Conservation (phyloP, 495 filamentous ascomycete species). For the Apiosordaria backusii region DNA sequence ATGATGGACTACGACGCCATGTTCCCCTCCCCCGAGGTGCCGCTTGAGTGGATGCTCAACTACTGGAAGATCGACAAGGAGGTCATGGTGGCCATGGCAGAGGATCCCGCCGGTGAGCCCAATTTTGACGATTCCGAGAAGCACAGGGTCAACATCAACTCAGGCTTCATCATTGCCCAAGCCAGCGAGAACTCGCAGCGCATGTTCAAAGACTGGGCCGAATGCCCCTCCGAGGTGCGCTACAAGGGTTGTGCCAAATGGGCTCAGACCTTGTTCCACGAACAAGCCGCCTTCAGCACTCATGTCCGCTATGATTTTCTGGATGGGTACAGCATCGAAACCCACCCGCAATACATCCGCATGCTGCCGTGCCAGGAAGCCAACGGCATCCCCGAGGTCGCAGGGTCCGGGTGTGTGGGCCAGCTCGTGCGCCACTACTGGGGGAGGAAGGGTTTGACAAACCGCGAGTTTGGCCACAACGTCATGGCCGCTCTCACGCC, state of each 20-base stretch:
- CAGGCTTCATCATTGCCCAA: slow-evolving; percentile 34
- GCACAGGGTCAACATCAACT: slow-evolving; percentile 26
- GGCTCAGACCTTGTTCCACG: slow-evolving; percentile 27
- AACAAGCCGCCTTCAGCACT: slow-evolving; percentile 33
- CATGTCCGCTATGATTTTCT: slow-evolving; percentile 30
- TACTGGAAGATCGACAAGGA: slow-evolving; percentile 47
- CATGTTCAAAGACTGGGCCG: slow-evolving; percentile 32
- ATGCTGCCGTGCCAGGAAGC: slow-evolving; percentile 29
- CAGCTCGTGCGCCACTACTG: slow-evolving; percentile 33
- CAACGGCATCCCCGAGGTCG: slow-evolving; percentile 27
- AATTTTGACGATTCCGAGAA: slow-evolving; percentile 20
- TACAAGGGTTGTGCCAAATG: slow-evolving; percentile 30
- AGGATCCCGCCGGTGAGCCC: slow-evolving; percentile 31
- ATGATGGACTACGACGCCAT: slow-evolving; percentile 52
- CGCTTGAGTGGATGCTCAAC: slow-evolving; percentile 54
- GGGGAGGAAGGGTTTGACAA: slow-evolving; percentile 23
- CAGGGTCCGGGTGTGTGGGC: slow-evolving; percentile 21
- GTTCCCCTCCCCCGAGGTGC: slow-evolving; percentile 46
- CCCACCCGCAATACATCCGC: slow-evolving; percentile 22
- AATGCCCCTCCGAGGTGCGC: slow-evolving; percentile 27
- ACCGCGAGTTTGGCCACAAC: slow-evolving; percentile 20
- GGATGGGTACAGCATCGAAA: slow-evolving; percentile 28
- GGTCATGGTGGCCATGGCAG: slow-evolving; percentile 45
- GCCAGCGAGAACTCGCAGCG: slow-evolving; percentile 25
- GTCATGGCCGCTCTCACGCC: slow-evolving; percentile 27